Conservation (phyloP, 768 basidiomycete species). For the Rhodotorula taiwanensis region DNA sequence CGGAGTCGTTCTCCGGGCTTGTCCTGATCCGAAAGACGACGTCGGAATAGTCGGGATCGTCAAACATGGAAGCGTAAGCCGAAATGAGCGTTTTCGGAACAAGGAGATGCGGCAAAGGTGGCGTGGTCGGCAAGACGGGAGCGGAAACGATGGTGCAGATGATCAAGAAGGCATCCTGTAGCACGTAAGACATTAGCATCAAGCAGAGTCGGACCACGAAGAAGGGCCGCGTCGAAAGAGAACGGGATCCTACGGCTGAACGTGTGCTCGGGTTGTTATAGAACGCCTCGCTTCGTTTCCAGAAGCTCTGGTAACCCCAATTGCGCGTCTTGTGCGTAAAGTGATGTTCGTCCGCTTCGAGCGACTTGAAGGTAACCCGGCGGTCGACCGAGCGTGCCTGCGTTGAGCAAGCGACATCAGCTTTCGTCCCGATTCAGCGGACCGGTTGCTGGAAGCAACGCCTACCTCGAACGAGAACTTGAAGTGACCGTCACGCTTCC, state of each 20-base stretch:
- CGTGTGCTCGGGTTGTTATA: conserved; percentile 34
- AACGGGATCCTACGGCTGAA: background rate
- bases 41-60: conserved; percentile 46
- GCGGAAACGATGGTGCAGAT: conserved; percentile 46
- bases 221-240: too few relatives aligned
- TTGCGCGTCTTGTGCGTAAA: conserved; percentile 28
- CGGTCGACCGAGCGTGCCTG: conserved; percentile 21
- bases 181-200: background rate
- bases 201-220: conserved; percentile 39
- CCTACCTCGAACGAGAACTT: conserved; percentile 37
- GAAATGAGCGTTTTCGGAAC: conserved; percentile 45
- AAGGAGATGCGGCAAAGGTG: conserved; percentile 32
- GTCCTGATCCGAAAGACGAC: conserved; percentile 45
- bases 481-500: conserved; percentile 29
- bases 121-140: conserved; percentile 41
- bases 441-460: too few relatives aligned
- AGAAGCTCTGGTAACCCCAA: conserved; percentile 25
- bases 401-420: background rate
- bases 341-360: conserved; percentile 44
- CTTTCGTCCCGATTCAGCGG: background rate
- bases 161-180: conserved; percentile 45
- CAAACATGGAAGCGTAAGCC: conserved; percentile 45
- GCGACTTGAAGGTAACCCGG: conserved; percentile 33
- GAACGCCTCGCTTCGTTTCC: conserved; percentile 32
- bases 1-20: conserved; percentile 10